Evolutionary conservation across 2,329 filamentous ascomycete species (phyloP).

Genomic region (Thelonectria rubi): DNA sequence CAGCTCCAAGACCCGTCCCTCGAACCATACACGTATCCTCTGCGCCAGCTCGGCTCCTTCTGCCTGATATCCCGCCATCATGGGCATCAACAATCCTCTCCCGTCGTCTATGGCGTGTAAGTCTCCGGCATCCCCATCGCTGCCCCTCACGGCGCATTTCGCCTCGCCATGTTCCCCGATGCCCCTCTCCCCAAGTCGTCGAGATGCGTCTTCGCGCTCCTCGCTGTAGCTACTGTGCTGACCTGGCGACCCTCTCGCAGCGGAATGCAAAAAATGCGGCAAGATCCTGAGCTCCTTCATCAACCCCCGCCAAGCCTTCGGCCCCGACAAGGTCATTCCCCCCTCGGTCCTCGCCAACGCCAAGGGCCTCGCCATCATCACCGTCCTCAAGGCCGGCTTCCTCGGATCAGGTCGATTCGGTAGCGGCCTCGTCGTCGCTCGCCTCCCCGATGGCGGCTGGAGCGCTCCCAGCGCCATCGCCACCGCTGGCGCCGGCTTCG

Average conservation of each 20-base stretch:
- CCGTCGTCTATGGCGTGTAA: slow-evolving; percentile 74
- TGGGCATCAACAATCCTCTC: slow-evolving; percentile 74
- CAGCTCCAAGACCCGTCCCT: background rate
- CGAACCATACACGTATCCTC: slow-evolving; percentile 5
- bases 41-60: slow-evolving; percentile 4
- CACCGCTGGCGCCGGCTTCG: slow-evolving; percentile 82
- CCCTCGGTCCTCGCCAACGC: slow-evolving; percentile 88
- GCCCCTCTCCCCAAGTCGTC: slow-evolving; percentile 9
- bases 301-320: slow-evolving; percentile 91
- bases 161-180: slow-evolving; percentile 26
- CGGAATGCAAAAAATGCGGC: slow-evolving; percentile 96
- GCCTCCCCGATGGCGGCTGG: slow-evolving; percentile 80
- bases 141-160: slow-evolving; percentile 33
- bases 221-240: slow-evolving; percentile 25
- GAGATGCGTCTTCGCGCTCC: slow-evolving; percentile 4
- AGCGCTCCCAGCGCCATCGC: slow-evolving; percentile 84
- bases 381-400: slow-evolving; percentile 87
- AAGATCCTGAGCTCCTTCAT: slow-evolving; percentile 96
- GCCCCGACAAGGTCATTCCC: slow-evolving; percentile 96
- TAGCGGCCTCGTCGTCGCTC: slow-evolving; percentile 82
- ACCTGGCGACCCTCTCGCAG: slow-evolving; percentile 56
- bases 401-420: slow-evolving; percentile 84
- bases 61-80: slow-evolving; percentile 41
- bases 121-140: slow-evolving; percentile 46
- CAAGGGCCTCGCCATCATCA: slow-evolving; percentile 89